A percentile compares a stretch with the other conserved stretches of the same genome.
Evolutionary conservation across 2,329 filamentous ascomycete species (phyloP).

Genomic region (Orbilia brochopaga): DNA sequence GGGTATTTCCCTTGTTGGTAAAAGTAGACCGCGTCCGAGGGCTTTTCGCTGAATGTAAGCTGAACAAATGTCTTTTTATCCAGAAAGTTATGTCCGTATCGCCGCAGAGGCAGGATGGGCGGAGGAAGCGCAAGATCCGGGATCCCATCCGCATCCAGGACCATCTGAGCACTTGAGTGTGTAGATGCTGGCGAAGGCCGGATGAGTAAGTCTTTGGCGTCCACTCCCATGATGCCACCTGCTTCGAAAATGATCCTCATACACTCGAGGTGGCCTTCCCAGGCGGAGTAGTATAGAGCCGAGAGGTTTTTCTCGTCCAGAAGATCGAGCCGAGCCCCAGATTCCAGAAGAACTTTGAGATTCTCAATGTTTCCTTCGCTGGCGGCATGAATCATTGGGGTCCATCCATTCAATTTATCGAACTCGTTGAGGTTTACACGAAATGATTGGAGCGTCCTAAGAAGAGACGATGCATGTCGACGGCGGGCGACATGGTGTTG

Average conservation of each 20-base stretch:
- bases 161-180: constrained; percentile 63
- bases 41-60: constrained; percentile 80
- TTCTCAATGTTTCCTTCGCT: constrained; percentile 94
- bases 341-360: constrained; percentile 77
- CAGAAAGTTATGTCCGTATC: constrained; percentile 97
- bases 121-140: constrained; percentile 89
- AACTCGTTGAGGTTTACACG: constrained; percentile 89
- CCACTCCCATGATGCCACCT: constrained; percentile 53
- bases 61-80: constrained; percentile 97
- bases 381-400: constrained; percentile 91
- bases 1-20: constrained; percentile 97
- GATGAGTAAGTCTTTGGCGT: constrained; percentile 51
- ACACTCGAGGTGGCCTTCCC: constrained; percentile 94
- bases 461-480: constrained; percentile 77
- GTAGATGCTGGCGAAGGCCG: constrained; percentile 55
- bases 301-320: constrained; percentile 90
- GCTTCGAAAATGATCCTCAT: constrained; percentile 80
- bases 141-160: constrained; percentile 82
- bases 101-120: constrained; percentile 89
- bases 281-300: constrained; percentile 97
- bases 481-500: constrained; percentile 94
- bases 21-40: constrained; percentile 80
- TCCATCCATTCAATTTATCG: constrained; percentile 97
- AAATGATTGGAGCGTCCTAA: constrained; percentile 80
- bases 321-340: constrained; percentile 77